Percentiles rank a stretch among this genome's conserved stretches.
Evolutionary conservation across 106 monocot species (phyloP).

Genomic region (Iris macrosiphon): DNA sequence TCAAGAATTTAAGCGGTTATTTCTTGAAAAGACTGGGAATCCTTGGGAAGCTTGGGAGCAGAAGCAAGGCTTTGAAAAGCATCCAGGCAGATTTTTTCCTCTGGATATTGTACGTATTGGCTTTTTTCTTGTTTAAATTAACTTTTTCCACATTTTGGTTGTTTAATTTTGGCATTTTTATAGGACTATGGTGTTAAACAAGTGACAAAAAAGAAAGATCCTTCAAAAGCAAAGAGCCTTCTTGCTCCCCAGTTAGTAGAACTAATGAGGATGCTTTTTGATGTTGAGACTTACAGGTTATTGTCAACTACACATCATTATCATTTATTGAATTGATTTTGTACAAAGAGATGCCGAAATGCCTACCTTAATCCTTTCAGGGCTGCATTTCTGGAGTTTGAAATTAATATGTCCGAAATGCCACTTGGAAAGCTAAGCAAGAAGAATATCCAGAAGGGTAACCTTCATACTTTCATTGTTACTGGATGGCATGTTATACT

Average conservation of each 20-base stretch:
- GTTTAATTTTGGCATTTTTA: slow-evolving; percentile 6
- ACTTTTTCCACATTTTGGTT: slow-evolving; percentile 5
- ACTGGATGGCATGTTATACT: too few relatives aligned
- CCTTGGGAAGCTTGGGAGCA: slow-evolving; percentile 94
- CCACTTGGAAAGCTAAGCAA: slow-evolving; percentile 98
- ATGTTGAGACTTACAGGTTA: slow-evolving; percentile 95
- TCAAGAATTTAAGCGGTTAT: slow-evolving; percentile 76
- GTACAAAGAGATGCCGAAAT: background rate
- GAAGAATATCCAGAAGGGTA: slow-evolving; percentile 91
- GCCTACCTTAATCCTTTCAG: slow-evolving; percentile 24
- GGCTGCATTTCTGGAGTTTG: slow-evolving; percentile 97
- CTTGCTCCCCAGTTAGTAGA: slow-evolving; percentile 58
- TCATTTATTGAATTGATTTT: background rate
- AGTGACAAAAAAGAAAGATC: slow-evolving; percentile 52
- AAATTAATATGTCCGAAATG: slow-evolving; percentile 97
- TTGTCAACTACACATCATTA: slow-evolving; percentile 1
- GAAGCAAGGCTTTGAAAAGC: slow-evolving; percentile 68
- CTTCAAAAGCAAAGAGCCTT: slow-evolving; percentile 29
- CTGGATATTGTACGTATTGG: slow-evolving; percentile 72
- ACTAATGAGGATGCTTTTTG: slow-evolving; percentile 94
- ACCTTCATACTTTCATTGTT: too few relatives aligned
- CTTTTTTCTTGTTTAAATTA: background rate
- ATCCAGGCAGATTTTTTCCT: slow-evolving; percentile 82
- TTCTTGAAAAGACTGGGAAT: slow-evolving; percentile 97
- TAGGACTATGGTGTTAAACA: slow-evolving; percentile 96